Conservation (phyloP, 306 rosid genomes). For the Fragaria iinumae region DNA sequence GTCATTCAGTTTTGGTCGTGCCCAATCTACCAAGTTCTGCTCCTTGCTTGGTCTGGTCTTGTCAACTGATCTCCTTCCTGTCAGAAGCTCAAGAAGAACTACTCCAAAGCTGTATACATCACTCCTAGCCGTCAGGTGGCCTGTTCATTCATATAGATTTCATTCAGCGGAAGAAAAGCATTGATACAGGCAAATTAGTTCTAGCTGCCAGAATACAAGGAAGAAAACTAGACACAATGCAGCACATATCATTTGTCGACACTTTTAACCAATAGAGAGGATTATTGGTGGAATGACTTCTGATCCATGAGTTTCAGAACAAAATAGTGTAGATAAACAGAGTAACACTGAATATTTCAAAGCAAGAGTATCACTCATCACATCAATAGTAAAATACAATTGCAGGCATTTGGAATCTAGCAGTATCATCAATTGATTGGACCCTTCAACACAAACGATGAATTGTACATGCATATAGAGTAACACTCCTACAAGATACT, state of each 20-base stretch:
- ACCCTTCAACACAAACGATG: not conserved
- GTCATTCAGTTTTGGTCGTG: constrained; percentile 95
- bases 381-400: not conserved
- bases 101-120: constrained; percentile 99
- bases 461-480: not conserved
- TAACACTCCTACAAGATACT: not conserved
- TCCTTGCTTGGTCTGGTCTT: constrained; percentile 94
- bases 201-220: not conserved
- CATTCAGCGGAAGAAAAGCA: constrained; percentile 1
- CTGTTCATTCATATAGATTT: constrained; percentile 48
- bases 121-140: constrained; percentile 96
- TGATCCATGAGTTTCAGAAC: not conserved
- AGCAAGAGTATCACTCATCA: not conserved
- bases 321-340: not conserved
- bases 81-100: constrained; percentile 95
- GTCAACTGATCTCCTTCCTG: constrained; percentile 92
- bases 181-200: not conserved
- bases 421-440: not conserved
- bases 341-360: not conserved
- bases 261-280: not conserved
- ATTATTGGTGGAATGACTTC: not conserved
- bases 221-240: constrained; percentile 1
- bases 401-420: not conserved
- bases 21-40: constrained; percentile 99
- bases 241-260: not conserved